Percentiles rank a stretch among this genome's conserved stretches.
Evolutionary conservation across 2,329 filamentous ascomycete genomes (phyloP).

Genomic region (Diaporthe eres): DNA sequence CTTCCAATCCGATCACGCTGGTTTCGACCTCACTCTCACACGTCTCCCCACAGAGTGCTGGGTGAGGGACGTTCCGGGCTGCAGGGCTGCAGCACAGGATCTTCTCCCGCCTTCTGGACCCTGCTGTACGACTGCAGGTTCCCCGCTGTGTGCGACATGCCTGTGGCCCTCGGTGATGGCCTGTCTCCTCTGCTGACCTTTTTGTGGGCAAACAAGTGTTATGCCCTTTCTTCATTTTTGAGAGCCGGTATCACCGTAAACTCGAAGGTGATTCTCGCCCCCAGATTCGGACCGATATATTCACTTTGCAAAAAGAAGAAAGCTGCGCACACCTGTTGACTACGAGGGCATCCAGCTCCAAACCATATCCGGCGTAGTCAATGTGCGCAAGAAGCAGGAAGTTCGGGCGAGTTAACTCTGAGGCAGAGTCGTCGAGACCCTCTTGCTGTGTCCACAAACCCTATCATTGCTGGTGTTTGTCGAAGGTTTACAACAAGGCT

Average conservation of each 20-base stretch:
- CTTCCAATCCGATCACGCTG: background rate
- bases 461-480: too few species aligned
- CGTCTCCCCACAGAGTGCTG: background rate
- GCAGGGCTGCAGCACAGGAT: background rate
- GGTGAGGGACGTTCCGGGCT: background rate
- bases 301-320: background rate
- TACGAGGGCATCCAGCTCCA: background rate
- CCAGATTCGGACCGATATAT: background rate
- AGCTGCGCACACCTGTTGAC: background rate
- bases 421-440: background rate
- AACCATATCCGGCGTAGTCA: background rate
- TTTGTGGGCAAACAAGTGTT: background rate
- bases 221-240: background rate
- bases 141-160: background rate
- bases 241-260: background rate
- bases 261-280: background rate
- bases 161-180: background rate
- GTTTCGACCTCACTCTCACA: background rate
- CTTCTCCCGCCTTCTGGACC: background rate
- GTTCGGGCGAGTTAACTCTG: too few species aligned
- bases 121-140: background rate
- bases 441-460: background rate
- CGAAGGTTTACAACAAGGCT: background rate
- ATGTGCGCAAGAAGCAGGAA: background rate
- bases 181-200: background rate